Percentiles rank a stretch among this genome's conserved stretches.
Conservation (phyloP, 495 filamentous ascomycete genomes). For the Entonaema liquescens region DNA sequence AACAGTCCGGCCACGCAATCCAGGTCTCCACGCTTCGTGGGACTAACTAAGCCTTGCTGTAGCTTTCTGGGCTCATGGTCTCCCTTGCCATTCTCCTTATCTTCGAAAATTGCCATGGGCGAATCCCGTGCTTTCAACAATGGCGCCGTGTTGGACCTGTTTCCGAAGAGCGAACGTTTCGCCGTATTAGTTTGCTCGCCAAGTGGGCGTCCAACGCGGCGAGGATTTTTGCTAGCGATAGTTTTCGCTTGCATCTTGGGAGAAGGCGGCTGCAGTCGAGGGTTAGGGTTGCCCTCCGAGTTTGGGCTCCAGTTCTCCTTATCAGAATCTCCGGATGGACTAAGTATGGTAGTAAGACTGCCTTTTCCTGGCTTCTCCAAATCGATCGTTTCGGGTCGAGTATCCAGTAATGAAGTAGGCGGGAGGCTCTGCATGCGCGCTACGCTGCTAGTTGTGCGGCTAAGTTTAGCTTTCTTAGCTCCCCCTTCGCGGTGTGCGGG, state of each 20-base stretch:
- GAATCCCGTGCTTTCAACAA: slow-evolving; percentile 21
- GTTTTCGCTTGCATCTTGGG: slow-evolving; percentile 20
- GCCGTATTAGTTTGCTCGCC: slow-evolving; percentile 42
- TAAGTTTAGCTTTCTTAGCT: slow-evolving; percentile 71
- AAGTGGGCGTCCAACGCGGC: slow-evolving; percentile 48
- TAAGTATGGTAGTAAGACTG: slow-evolving; percentile 46
- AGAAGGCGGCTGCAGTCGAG: slow-evolving; percentile 36
- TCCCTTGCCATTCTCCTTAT: slow-evolving; percentile 37
- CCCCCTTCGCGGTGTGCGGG: slow-evolving; percentile 56
- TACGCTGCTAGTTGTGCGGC: slow-evolving; percentile 70
- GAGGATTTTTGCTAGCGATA: slow-evolving; percentile 41
- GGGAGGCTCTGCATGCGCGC: slow-evolving; percentile 68
- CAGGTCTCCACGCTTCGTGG: slow-evolving; percentile 70
- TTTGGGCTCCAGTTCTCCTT: slow-evolving; percentile 88
- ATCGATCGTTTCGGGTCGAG: slow-evolving; percentile 26
- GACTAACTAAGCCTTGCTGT: slow-evolving; percentile 44
- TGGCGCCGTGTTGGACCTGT: slow-evolving; percentile 50
- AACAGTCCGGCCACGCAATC: slow-evolving; percentile 82
- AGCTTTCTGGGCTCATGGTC: not conserved
- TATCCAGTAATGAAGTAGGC: slow-evolving; percentile 34
- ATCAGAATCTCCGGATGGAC: slow-evolving; percentile 73
- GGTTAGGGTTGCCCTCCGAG: slow-evolving; percentile 56
- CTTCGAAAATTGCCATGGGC: slow-evolving; percentile 54
- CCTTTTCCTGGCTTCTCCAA: slow-evolving; percentile 49
- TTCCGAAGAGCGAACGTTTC: slow-evolving; percentile 39